Evolutionary conservation across 176 grass and related monocot species (phyloP), one percentile per base, ranked within the genome.

Genomic region (Paspalum notatum): DNA sequence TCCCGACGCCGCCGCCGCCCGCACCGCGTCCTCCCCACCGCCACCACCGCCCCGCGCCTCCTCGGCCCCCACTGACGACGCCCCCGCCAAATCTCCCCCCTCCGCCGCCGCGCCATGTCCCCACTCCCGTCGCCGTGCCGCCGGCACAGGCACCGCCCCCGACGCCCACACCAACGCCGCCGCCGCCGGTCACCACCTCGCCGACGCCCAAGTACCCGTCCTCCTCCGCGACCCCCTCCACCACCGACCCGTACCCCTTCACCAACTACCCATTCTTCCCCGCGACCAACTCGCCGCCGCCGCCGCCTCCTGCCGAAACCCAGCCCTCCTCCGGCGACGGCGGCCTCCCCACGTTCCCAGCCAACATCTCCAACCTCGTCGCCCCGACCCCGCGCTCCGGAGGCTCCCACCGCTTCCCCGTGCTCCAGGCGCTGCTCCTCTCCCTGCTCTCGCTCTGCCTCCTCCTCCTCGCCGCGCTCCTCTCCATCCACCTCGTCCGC

Each of bases 201-300:
- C 74, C 81, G 12, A 53, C 87, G 13, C 75, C 70, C 37, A 80
- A 59, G 50, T 68, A 57, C 50, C 84, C 82, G 3, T 85, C 71
- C 13, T 80, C 84, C 62, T 74, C 81, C 60, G 52, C 75, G 12
- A 80, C 17, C 3, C 81, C 86, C 24, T 37, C 68, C 22, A 39
- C 68, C 21, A 24, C 75, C 12, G 76, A 80, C 5, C 71, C 76
- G 0, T 78, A 83, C n/a, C 86, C 86, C 7, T 88, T 88, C 86
- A 83, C 86, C 46, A 70, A 71, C 82, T 49, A 85, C 87, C 87
- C 87, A 1, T 89, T 89, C 82, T 89, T 89, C 82, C 87, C 87
- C 7, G 6, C 26, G 12, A 1, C 5, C 22, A 27, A 13, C 57
- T 52, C 82, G 3, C 10, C 10, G 14, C 9, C 82, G 1, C 82